phyloP scores from a whole-genome alignment of 495 filamentous ascomycete genomes.

The Aspergillus incahuasiensis region DNA sequence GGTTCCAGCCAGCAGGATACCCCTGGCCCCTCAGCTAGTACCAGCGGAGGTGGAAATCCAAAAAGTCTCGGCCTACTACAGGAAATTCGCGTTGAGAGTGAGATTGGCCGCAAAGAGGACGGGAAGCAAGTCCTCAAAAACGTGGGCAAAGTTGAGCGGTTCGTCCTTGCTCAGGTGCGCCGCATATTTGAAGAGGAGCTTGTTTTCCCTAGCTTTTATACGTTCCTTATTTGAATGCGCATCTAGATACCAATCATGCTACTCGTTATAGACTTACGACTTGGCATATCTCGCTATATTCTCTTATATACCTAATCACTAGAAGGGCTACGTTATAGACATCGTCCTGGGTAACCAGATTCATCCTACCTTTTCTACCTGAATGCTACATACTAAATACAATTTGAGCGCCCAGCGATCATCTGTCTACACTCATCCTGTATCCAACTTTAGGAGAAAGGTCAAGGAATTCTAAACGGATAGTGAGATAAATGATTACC shows the following conservation, averaged over 20 bases:
- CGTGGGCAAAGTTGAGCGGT: slow-evolving; percentile 96
- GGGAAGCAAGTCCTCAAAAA: slow-evolving; percentile 95
- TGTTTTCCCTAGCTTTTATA: slow-evolving; percentile 98
- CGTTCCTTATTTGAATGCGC: slow-evolving; percentile 71
- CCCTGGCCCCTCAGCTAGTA: slow-evolving; percentile 14
- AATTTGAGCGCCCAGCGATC: too few relatives aligned
- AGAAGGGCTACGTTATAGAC: too few relatives aligned
- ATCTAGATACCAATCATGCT: not conserved
- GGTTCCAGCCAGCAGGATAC: slow-evolving; percentile 27
- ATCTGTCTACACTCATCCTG: not conserved
- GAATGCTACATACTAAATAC: too few relatives aligned
- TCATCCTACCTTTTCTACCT: too few relatives aligned
- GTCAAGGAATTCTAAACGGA: not conserved
- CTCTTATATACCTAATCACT: too few relatives aligned
- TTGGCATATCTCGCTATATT: not conserved
- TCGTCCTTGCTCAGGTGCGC: slow-evolving; percentile 92
- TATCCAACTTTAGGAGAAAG: not conserved
- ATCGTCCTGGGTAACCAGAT: too few relatives aligned
- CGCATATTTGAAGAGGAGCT: slow-evolving; percentile 98
- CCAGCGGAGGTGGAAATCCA: slow-evolving; percentile 11
- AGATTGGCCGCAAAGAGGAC: slow-evolving; percentile 86
- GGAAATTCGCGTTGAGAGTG: slow-evolving; percentile 93
- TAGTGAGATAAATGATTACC: not conserved
- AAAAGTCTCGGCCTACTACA: slow-evolving; percentile 67
- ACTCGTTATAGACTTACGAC: not conserved